phyloP scores from a whole-genome alignment of 2,329 filamentous ascomycete genomes.

The Fusarium albidum region DNA sequence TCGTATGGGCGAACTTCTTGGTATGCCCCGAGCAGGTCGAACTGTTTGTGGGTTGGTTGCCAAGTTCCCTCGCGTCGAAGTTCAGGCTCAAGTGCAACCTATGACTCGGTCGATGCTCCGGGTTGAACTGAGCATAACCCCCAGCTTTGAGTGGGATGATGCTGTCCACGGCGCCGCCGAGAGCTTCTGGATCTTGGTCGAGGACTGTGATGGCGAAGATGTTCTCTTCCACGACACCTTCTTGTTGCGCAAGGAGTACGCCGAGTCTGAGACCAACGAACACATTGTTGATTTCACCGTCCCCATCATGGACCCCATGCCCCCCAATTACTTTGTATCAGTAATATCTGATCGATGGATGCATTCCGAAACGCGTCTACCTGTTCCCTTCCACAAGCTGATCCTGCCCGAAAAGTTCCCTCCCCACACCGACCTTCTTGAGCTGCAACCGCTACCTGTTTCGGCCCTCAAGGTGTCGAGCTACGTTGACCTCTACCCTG shows the following conservation, averaged over 20 bases:
- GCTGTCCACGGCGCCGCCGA: constrained; percentile 86
- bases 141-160: constrained; percentile 96
- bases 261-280: constrained; percentile 84
- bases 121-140: constrained; percentile 88
- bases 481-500: constrained; percentile 81
- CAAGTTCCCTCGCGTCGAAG: constrained; percentile 92
- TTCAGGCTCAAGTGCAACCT: constrained; percentile 93
- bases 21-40: constrained; percentile 86
- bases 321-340: constrained; percentile 97
- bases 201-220: constrained; percentile 97
- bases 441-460: constrained; percentile 90
- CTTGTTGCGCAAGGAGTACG: constrained; percentile 88
- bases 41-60: constrained; percentile 85
- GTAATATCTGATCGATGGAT: constrained; percentile 97
- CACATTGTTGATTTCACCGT: constrained; percentile 97
- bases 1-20: constrained; percentile 92
- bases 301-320: constrained; percentile 96
- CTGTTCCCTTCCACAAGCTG: constrained; percentile 94
- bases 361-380: constrained; percentile 93
- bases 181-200: constrained; percentile 96
- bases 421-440: constrained; percentile 88
- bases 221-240: constrained; percentile 96
- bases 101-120: constrained; percentile 93
- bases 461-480: constrained; percentile 88
- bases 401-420: constrained; percentile 96